Evolutionary conservation across 345 rosid species (phyloP), one percentile per base, ranked within the genome.

Genomic region (Iberis pinnata): DNA sequence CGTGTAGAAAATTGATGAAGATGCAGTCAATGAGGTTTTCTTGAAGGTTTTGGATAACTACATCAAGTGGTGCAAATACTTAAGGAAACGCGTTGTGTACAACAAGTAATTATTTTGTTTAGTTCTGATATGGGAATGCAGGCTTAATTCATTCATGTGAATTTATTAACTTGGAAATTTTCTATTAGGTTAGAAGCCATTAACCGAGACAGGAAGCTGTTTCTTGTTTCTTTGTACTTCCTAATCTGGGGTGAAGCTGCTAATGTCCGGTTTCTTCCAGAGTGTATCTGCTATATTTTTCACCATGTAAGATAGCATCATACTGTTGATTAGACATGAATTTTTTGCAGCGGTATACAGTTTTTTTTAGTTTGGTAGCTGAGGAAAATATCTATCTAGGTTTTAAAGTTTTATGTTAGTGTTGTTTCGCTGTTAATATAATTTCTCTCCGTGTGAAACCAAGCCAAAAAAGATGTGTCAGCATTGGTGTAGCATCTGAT

Each of bases 241-340:
- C 84, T 85, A 27, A 76, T 92, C 70, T 92, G 98, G 98, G 98
- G 98, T 19, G 98, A 92, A 78, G 97, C 95, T 70, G 98, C 97
- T 64, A 92, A 92, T 74, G 82, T 85, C 68, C 95, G 98, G 52
- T 92, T 88, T 73, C 97, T 92, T 70, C 98, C 98, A 1, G 98
- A 92, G 68, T 85, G 97, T 72, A 69, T 92, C 64, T 92, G 98
- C 80, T 92, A 92, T 64, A 78, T 92, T 54, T 92, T 92, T 76
- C 98, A 92, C 71, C 66, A 80, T 60, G 98, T 92, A 82, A 88
- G 96, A 49, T 29, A 52, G 55, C 36, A 44, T 32, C 19, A 33
- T 56, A 45, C 44, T 24, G 10, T 49, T 45, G 31, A 53, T 37
- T 46, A 49, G 44, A 53, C 47, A 40, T 61, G 36, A 19, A 1